Conservation (phyloP, 1,284 basidiomycete species). For the Trametes polyzona region DNA sequence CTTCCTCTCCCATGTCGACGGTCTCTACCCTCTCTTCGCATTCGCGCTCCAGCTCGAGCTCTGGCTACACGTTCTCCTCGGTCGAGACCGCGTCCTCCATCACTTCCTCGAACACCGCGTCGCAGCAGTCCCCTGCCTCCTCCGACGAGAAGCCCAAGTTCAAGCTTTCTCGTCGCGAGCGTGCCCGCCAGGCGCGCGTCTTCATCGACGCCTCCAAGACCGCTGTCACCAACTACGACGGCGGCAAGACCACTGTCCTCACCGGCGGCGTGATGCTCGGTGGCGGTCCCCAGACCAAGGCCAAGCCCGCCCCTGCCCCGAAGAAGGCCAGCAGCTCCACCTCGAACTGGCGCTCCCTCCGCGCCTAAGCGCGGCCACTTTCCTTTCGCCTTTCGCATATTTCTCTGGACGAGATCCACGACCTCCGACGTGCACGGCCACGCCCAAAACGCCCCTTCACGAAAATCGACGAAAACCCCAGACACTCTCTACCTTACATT, state of each 20-base stretch:
- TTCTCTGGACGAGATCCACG: slow-evolving; percentile 33
- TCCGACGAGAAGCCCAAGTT: slow-evolving; percentile 38
- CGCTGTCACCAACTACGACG: slow-evolving; percentile 81
- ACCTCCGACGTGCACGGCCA: slow-evolving; percentile 29
- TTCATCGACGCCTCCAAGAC: slow-evolving; percentile 73
- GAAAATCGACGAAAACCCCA: slow-evolving; percentile 33
- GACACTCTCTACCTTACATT: slow-evolving; percentile 30
- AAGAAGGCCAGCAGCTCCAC: slow-evolving; percentile 34
- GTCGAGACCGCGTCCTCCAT: slow-evolving; percentile 41
- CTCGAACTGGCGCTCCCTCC: slow-evolving; percentile 53
- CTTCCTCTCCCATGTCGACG: slow-evolving; percentile 53
- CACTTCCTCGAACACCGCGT: slow-evolving; percentile 44
- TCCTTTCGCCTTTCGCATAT: slow-evolving; percentile 28
- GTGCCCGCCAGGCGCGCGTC: slow-evolving; percentile 65
- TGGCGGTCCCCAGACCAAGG: slow-evolving; percentile 42
- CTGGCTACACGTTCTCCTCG: slow-evolving; percentile 62
- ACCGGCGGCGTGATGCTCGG: slow-evolving; percentile 86
- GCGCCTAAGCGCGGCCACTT: slow-evolving; percentile 35
- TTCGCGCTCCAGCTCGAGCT: slow-evolving; percentile 73
- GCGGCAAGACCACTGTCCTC: slow-evolving; percentile 82
- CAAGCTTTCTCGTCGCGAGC: slow-evolving; percentile 67
- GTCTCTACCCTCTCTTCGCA: slow-evolving; percentile 61
- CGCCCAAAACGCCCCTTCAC: slow-evolving; percentile 32
- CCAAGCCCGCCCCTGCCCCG: slow-evolving; percentile 34
- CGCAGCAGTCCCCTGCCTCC: slow-evolving; percentile 36